These are phyloP conservation scores for Fistulinella prunicolor DNA, from an alignment of 768 basidiomycete genomes.

Conservation along the genomic window DNA sequence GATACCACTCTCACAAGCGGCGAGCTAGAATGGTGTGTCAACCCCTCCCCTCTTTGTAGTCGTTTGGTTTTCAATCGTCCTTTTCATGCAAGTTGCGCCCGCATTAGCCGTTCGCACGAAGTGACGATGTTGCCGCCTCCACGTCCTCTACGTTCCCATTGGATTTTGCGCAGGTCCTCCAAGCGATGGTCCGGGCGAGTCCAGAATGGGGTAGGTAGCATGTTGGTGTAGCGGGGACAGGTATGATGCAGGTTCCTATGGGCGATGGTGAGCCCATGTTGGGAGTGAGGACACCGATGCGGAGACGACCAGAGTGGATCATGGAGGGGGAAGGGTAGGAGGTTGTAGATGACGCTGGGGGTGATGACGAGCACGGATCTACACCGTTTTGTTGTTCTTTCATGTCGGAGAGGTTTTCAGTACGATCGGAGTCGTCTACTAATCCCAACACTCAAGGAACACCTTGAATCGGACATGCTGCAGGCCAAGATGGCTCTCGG, in stretches of 20 bases:
- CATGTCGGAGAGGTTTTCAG: no score
- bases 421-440: no score
- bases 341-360: conserved; percentile 35
- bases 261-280: neutral
- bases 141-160: conserved; percentile 61
- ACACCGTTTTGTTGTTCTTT: no score
- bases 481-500: no score
- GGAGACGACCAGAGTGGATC: conserved; percentile 28
- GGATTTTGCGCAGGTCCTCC: conserved; percentile 77
- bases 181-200: conserved; percentile 69
- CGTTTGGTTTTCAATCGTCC: neutral
- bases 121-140: conserved; percentile 58
- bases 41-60: no score
- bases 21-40: conserved; percentile 60
- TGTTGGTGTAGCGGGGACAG: conserved; percentile 10
- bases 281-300: conserved; percentile 16
- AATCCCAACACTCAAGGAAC: no score
- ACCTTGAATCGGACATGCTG: no score
- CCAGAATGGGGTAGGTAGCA: conserved; percentile 39
- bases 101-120: conserved; percentile 54
- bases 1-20: conserved; percentile 68
- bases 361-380: conserved; percentile 11
- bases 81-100: neutral
- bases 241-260: neutral
- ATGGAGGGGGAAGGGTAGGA: conserved; percentile 55